phyloP scores from a whole-genome alignment of 192 early-diverging fungal genomes.

The Coemansia sp. region DNA sequence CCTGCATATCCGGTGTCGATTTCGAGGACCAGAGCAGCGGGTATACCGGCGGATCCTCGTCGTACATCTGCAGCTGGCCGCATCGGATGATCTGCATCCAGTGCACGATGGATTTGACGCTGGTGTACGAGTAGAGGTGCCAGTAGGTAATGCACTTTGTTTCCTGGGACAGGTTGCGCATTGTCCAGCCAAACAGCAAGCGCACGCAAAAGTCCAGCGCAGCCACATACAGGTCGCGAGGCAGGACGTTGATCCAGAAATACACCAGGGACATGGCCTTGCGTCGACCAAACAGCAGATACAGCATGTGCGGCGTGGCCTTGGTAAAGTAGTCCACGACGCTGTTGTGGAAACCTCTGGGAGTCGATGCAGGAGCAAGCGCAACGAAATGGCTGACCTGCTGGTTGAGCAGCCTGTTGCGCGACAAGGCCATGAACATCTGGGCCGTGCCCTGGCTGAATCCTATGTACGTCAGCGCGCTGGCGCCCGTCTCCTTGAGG shows the following conservation, averaged over 20 bases:
- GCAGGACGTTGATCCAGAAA: constrained; percentile 82
- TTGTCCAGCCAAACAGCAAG: constrained; percentile 84
- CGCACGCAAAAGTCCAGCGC: constrained; percentile 67
- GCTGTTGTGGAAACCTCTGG: constrained; percentile 73
- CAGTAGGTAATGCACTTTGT: constrained; percentile 79
- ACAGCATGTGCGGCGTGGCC: constrained; percentile 81
- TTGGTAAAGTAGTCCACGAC: constrained; percentile 79
- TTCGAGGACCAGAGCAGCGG: constrained; percentile 33
- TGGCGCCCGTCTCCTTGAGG: constrained; percentile 72
- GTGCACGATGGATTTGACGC: constrained; percentile 88
- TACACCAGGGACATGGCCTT: constrained; percentile 70
- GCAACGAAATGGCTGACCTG: constrained; percentile 88
- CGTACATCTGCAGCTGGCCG: constrained; percentile 87
- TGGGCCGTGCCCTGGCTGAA: constrained; percentile 94
- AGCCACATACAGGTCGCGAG: constrained; percentile 68
- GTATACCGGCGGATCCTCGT: constrained; percentile 67
- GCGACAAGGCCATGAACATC: constrained; percentile 81
- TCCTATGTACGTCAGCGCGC: constrained; percentile 88
- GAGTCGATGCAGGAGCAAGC: constrained; percentile 87
- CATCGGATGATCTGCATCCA: constrained; percentile 95
- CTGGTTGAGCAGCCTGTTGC: constrained; percentile 73
- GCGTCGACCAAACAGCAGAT: constrained; percentile 84
- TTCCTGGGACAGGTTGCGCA: constrained; percentile 61
- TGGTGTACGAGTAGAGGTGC: constrained; percentile 85
- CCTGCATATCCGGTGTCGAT: not conserved